Conservation (phyloP, 2,329 filamentous ascomycete genomes). For the Geosmithia morbida region DNA sequence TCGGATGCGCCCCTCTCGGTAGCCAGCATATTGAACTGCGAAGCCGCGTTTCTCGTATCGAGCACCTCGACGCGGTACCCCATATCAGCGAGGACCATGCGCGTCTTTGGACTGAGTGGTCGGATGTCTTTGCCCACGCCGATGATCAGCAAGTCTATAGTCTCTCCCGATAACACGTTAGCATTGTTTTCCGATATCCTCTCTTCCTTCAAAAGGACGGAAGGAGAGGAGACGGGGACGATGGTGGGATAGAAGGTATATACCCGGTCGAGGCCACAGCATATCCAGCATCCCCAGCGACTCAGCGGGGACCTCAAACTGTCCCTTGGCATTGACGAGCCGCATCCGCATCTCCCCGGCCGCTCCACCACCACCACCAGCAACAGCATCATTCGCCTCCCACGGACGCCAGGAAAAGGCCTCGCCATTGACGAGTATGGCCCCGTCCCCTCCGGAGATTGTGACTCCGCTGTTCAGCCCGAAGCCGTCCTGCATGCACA, state of each 20-base stretch:
- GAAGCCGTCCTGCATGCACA: conserved; percentile 73
- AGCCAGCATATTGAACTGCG: conserved; percentile 90
- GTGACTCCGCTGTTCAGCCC: conserved; percentile 68
- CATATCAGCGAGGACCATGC: conserved; percentile 55
- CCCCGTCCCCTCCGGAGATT: conserved; percentile 53
- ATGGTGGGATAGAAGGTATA: conserved; percentile 8
- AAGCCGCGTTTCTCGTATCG: conserved; percentile 86
- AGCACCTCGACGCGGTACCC: conserved; percentile 79
- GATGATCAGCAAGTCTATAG: conserved; percentile 70
- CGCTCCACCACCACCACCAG: too few relatives aligned
- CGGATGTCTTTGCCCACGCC: conserved; percentile 65
- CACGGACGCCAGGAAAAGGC: conserved; percentile 84
- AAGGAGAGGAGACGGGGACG: not conserved
- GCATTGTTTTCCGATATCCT: not conserved
- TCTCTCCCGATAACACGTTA: conserved; percentile 3
- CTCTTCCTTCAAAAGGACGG: not conserved
- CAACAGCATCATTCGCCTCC: conserved; percentile 31
- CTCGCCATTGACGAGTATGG: conserved; percentile 73
- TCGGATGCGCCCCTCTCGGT: conserved; percentile 79
- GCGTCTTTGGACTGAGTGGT: conserved; percentile 63
- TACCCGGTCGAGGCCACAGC: conserved; percentile 82
- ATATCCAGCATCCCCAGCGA: conserved; percentile 64
- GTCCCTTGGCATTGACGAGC: conserved; percentile 62
- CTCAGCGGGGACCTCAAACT: conserved; percentile 60
- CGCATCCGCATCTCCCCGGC: conserved; percentile 24